Evolutionary conservation across 176 grass and related monocot species (phyloP), one percentile per base, ranked within the genome.

Genomic region (Zizania latifolia): DNA sequence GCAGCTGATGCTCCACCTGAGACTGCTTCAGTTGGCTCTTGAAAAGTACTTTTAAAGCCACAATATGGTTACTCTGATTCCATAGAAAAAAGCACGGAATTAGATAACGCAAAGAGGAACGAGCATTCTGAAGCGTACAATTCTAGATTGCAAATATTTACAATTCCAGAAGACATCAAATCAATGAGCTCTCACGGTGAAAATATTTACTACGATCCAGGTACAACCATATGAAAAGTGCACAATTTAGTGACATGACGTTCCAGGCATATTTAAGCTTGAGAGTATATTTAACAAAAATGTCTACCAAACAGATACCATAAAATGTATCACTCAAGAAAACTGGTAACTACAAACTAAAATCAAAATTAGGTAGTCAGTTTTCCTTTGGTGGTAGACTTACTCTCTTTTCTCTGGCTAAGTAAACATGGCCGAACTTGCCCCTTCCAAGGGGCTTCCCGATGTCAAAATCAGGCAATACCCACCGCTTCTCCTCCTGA

Each of bases 21-120:
- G 91, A 99, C 36, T 99, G 89, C 43, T 90, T 99, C 1, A 99
- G 82, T 6, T 99, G 95, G 68, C 86, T 92, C 89, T 99, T 99
- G 71, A 99, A 99, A 68, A 99, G 85, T 70, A 99, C 91, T 85
- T 99, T 99, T 58, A 99, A 76, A 30, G 91, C 95, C 27, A 99
- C 92, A 55, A 99, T 90, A 0, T 92, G 89, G 53, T 71, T 99
- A 28, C 92, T 94, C 95, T 99, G 82, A 65, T 67, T 65, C 34
- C 46, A 83, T 22, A 29, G 58, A 58, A 76, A 70, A 19, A n/a
- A n/a, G n/a, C n/a, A n/a, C n/a, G n/a, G n/a, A n/a, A n/a, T n/a
- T n/a, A n/a, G n/a, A n/a, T n/a, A n/a, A n/a, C n/a, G n/a, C n/a
- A n/a, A n/a, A 46, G 19, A 50, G 10, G 46, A 28, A 44, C 8